Evolutionary conservation across 1,284 basidiomycete genomes (phyloP).

Genomic region (Trametes sp.): DNA sequence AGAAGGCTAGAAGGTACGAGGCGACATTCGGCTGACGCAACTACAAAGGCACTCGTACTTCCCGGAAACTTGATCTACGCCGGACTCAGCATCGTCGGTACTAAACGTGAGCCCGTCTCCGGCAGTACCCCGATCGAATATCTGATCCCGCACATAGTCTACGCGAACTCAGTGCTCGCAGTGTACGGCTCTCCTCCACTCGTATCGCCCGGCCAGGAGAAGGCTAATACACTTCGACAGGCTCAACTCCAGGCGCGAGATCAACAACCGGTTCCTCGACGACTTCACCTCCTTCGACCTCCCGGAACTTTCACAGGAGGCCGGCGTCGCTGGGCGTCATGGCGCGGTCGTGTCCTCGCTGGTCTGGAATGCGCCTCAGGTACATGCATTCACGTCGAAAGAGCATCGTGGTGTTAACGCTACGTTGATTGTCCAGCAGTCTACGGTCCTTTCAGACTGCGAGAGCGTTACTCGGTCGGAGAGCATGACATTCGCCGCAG

Average conservation of each 20-base stretch:
- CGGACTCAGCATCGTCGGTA: conserved; percentile 11
- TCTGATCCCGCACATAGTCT: background rate
- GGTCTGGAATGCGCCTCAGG: background rate
- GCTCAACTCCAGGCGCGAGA: conserved; percentile 9
- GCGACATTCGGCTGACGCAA: too few species aligned
- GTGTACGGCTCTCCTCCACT: background rate
- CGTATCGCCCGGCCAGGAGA: background rate
- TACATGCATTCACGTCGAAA: background rate
- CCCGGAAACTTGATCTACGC: conserved; percentile 15
- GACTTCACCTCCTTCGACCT: conserved; percentile 7
- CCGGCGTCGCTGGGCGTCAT: background rate
- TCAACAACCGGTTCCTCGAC: conserved; percentile 5
- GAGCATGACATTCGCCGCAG: background rate
- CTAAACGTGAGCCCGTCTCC: background rate
- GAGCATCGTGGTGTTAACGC: too few species aligned
- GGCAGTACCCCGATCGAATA: background rate
- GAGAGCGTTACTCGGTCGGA: background rate
- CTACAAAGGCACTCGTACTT: conserved; percentile 3
- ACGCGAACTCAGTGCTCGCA: conserved; percentile 6
- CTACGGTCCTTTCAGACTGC: background rate
- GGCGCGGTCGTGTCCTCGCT: background rate
- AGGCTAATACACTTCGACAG: background rate
- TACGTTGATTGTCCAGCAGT: background rate
- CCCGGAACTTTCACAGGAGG: background rate
- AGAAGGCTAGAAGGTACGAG: too few species aligned